A percentile compares a stretch with the other conserved stretches of the same genome.
Conservation (phyloP, 2,329 filamentous ascomycete species). For the Paracorniculantispora psalliotae region DNA sequence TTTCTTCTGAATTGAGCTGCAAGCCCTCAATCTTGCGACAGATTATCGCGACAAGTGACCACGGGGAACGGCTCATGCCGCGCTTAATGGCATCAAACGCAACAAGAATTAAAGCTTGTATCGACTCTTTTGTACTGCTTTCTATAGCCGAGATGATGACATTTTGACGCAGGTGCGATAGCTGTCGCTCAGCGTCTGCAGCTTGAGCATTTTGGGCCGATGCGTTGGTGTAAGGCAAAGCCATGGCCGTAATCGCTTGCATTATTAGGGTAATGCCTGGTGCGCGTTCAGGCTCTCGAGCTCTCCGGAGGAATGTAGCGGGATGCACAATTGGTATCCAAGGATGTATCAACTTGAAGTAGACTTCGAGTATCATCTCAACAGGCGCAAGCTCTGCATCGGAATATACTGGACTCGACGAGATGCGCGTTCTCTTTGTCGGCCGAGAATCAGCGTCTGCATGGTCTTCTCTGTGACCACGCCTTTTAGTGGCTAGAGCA, state of each 20-base stretch:
- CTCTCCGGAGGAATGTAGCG: constrained; percentile 4
- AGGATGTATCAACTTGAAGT: constrained; percentile 33
- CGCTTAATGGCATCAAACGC: constrained; percentile 15
- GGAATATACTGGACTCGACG: background rate
- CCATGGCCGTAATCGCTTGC: constrained; percentile 11
- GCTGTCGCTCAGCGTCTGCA: background rate
- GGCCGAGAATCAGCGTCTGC: background rate
- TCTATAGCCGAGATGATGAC: constrained; percentile 9
- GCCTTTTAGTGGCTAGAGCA: background rate
- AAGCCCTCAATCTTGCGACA: constrained; percentile 14
- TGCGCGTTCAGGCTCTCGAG: background rate
- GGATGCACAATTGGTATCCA: constrained; percentile 29
- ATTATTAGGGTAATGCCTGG: constrained; percentile 2
- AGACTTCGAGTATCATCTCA: constrained; percentile 28
- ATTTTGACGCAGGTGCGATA: background rate
- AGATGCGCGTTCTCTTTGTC: background rate
- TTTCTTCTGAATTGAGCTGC: constrained; percentile 10
- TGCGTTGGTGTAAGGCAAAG: background rate
- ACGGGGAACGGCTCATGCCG: constrained; percentile 10
- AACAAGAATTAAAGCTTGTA: constrained; percentile 13
- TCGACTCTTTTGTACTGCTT: constrained; percentile 12
- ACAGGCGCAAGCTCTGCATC: constrained; percentile 28
- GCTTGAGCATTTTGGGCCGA: background rate
- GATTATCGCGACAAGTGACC: constrained; percentile 12
- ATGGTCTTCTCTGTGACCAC: background rate